Base-by-base conservation (phyloP, 2,329 filamentous ascomycete genomes). In the Sporothrix pallida region DNA sequence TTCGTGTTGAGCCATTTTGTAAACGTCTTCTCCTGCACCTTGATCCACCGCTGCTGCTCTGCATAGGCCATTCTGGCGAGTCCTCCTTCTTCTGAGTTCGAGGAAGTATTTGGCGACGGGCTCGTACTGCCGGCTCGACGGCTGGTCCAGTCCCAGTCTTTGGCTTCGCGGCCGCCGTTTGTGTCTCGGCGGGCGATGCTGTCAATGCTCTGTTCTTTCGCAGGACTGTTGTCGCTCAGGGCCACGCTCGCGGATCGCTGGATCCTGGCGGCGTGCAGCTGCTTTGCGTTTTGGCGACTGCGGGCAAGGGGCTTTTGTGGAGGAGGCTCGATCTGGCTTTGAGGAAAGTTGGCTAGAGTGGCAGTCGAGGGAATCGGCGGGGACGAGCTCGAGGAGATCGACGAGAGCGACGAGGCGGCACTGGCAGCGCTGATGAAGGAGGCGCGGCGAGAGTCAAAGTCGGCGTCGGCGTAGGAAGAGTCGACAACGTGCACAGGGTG, bases 1-100 rank as follows among this genome's bases (percentile, higher is more conserved):
- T 99, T 99, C 79, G 94, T 97, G 84, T 99, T 99, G 78, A 99
- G 89, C 96, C 96, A 99, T 93, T 98, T 99, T 74, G 95, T 97
- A 83, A 99, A 99, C 42, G 96, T 99, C 88, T 98, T 99, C 83
- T 98, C 92, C 86, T 98, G 95, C 83, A 97, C 94, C 80, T 87
- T 90, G 79, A 92, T 87, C 90, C 90, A 92, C 81, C 87, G 86
- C 82, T 91, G 88, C 83, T 91, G 88, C 81, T 90, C 88, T 77
- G 87, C 83, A 81, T 85, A 89, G 74, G 88, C 89, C 89, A 91
- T 91, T 82, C 85, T 90, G 79, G 83, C 83, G 76, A 86, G 81
- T 76, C 82, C 84, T 77, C 44, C 70, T 50, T 48, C 42, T 73
- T 46, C 71, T 60, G 15, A 62, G 56, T 23, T 60, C 42, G 31